Conservation (phyloP, 2,329 filamentous ascomycete genomes). For the Monosporascus cannonballus region DNA sequence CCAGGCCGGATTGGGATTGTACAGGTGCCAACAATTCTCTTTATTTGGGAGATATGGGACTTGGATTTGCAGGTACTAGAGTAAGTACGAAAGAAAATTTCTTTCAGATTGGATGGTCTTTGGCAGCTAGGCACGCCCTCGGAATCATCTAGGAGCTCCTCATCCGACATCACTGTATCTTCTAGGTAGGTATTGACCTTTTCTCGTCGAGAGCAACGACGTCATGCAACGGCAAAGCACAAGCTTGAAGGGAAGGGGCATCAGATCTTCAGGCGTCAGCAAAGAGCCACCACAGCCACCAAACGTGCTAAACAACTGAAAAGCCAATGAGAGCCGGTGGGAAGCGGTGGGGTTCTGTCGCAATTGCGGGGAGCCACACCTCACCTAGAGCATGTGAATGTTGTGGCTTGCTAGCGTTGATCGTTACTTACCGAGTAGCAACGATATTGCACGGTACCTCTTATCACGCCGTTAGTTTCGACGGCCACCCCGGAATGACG, state of each 20-base stretch:
- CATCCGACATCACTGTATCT: neutral
- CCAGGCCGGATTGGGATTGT: no score
- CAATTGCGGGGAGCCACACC: neutral
- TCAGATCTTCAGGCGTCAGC: neutral
- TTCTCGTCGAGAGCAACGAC: neutral
- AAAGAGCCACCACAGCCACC: neutral
- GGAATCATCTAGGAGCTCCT: neutral
- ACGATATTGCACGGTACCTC: no score
- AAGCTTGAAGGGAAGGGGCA: neutral
- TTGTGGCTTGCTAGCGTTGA: no score
- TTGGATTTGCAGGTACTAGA: neutral
- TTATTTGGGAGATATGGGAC: neutral
- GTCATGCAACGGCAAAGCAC: neutral
- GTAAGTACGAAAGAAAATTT: neutral
- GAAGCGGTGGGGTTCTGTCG: neutral
- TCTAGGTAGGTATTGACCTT: neutral
- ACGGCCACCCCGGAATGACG: no score
- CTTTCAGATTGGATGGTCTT: neutral
- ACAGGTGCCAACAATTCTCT: no score
- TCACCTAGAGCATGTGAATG: no score
- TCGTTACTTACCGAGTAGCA: no score
- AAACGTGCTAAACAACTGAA: neutral
- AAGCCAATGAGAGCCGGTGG: neutral
- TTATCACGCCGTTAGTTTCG: no score
- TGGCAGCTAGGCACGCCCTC: neutral